A percentile compares a stretch with the other conserved stretches of the same genome.
Evolutionary conservation across 306 rosid species (phyloP).

Genomic region (Cucumis cinereus): DNA sequence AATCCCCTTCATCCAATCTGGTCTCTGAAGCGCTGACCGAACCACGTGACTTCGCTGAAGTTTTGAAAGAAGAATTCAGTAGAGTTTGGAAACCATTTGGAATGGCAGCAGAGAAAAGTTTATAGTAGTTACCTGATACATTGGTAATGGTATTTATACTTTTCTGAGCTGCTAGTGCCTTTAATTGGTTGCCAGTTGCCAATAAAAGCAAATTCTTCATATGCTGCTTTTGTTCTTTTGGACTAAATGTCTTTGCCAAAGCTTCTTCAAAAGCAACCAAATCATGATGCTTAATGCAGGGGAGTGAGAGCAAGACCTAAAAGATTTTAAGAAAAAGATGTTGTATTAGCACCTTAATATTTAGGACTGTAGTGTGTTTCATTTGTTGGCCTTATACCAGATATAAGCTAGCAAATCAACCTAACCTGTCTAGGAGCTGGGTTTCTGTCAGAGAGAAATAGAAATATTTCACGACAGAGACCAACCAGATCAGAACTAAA

Average conservation of each 20-base stretch:
- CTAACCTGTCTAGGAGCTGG: constrained; percentile 92
- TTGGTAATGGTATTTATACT: constrained; percentile 75
- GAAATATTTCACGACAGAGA: constrained; percentile 83
- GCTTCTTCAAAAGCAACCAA: constrained; percentile 88
- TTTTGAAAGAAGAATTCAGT: not conserved
- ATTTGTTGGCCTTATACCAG: not conserved
- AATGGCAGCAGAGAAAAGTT: not conserved
- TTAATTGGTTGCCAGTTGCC: constrained; percentile 84
- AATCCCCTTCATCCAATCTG: constrained; percentile 57
- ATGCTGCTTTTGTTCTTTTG: constrained; percentile 87
- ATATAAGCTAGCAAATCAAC: constrained; percentile 4
- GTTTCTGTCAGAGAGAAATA: constrained; percentile 68
- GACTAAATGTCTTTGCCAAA: constrained; percentile 69
- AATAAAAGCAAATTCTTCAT: constrained; percentile 69
- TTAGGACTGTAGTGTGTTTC: not conserved
- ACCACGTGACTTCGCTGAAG: constrained; percentile 66
- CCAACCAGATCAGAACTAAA: constrained; percentile 79
- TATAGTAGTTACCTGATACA: constrained; percentile 50
- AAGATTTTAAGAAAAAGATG: constrained; percentile 1
- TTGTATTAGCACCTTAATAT: not conserved
- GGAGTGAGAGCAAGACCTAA: constrained; percentile 76
- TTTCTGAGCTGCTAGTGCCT: constrained; percentile 87
- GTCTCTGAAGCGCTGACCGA: constrained; percentile 36
- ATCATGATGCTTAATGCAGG: constrained; percentile 57
- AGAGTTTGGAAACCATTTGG: not conserved